Base-by-base conservation (phyloP, 176 grass and related monocot genomes). In the Triticum timopheevii region DNA sequence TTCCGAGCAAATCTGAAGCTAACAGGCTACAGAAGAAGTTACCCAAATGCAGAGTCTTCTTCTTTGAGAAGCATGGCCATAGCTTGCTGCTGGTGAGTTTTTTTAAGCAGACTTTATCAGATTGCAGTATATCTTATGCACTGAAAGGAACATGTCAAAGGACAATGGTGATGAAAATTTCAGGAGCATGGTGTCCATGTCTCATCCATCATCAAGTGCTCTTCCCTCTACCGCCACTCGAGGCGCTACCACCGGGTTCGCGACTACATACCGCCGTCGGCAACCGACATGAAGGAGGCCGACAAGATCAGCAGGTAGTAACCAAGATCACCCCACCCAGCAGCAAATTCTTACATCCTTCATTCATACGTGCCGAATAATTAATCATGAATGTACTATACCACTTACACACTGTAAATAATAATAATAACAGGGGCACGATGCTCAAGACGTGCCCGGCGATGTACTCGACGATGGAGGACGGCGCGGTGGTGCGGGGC, bases 111-210 rank as follows among this genome's bases (percentile, higher is more conserved):
- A 34, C 38, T 19, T 44, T 3, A 63, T 78, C 6, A 4, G 12
- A 77, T 65, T 20, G 10, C 30, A 65, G 11, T 65, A 47, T 22
- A 61, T 27, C 3, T 15, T 38, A 40, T 61, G 4, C 23, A 64
- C 38, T 50, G 5, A 7, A 50, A 75, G 59, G 8, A 77, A 86
- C 4, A 70, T 10, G 9, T 79, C 39, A 73, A 69, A 58, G 2
- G 24, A 47, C 45, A 1, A 13, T 13, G 10, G 7, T 80, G 20
- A 80, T 73, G 38, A 64, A 24, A n/a, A 28, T 80, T 89, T 35
- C 88, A 95, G 90, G 93, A 95, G 66, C 79, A 90, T 13, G 90
- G 83, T 34, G 88, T 95, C 30, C 90, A 95, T 84, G 88, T 92
- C 11, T 64, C 90, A 10, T 89, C 90, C 66, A 88, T 95, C 66